Percentiles rank a stretch among this genome's conserved stretches.
These are phyloP conservation scores for Skeletonema costatum DNA, from an alignment of 108 stramenopile species.

Conservation along the genomic window DNA sequence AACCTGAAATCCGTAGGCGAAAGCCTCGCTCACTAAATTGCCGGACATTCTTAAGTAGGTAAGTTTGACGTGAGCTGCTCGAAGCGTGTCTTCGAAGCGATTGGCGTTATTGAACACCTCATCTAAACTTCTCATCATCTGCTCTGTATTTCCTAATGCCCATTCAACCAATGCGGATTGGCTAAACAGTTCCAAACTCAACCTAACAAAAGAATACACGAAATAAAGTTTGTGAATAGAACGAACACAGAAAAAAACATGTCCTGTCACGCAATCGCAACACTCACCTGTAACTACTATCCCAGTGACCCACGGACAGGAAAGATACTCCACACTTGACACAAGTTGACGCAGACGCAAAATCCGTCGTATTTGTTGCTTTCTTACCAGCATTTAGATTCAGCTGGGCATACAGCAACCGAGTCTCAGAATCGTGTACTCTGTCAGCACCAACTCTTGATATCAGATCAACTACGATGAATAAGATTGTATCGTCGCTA, in stretches of 20 bases:
- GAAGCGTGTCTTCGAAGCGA: slow-evolving; percentile 7
- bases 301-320: not conserved
- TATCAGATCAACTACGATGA: not conserved
- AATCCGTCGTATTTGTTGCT: slow-evolving; percentile 6
- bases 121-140: slow-evolving; percentile 3
- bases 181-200: slow-evolving; percentile 6
- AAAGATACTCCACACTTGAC: slow-evolving; percentile 12
- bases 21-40: not conserved
- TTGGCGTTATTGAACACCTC: slow-evolving; percentile 1
- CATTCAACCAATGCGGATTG: slow-evolving; percentile 1
- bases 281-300: not conserved
- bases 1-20: not conserved
- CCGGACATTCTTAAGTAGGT: not conserved
- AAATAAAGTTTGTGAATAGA: no score
- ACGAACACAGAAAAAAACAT: no score
- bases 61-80: not conserved
- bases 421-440: not conserved
- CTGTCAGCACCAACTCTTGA: not conserved
- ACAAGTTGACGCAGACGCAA: slow-evolving; percentile 1
- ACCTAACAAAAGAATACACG: no score
- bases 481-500: not conserved
- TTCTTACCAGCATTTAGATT: slow-evolving; percentile 4
- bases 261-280: no score
- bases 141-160: not conserved
- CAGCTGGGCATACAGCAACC: not conserved